Percentiles rank a stretch among this genome's conserved stretches.
phyloP scores from a whole-genome alignment of 805 yeast genomes.

The Kregervanrija pseudodelftensis region DNA sequence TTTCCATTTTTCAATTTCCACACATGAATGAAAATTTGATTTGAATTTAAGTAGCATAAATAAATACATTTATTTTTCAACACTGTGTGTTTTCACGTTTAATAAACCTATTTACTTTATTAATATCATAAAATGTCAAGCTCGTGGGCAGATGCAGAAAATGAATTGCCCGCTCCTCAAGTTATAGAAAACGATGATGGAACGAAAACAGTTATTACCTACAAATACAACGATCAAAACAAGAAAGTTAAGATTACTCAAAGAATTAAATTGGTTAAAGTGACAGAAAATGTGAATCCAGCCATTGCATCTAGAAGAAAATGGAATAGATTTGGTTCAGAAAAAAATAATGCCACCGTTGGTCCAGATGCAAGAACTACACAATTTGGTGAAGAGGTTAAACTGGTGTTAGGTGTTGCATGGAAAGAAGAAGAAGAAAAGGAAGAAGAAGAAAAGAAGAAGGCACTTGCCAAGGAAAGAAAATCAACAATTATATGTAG shows the following conservation, averaged over 20 bases:
- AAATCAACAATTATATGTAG: constrained; percentile 65
- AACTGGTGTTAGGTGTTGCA: constrained; percentile 62
- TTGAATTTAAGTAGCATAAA: too few relatives aligned
- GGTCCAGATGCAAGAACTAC: constrained; percentile 91
- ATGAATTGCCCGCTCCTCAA: constrained; percentile 68
- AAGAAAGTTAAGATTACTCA: constrained; percentile 85
- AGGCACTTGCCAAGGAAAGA: constrained; percentile 43
- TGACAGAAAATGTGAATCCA: constrained; percentile 77
- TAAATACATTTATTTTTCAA: too few relatives aligned
- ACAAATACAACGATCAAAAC: constrained; percentile 66
- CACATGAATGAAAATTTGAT: too few relatives aligned
- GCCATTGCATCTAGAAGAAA: constrained; percentile 79
- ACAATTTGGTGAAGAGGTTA: constrained; percentile 78
- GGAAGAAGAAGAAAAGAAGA: constrained; percentile 49
- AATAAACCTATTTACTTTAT: neutral
- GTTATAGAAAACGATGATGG: constrained; percentile 78
- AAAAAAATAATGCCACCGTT: constrained; percentile 53
- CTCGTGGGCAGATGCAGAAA: constrained; percentile 64
- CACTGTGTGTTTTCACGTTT: too few relatives aligned
- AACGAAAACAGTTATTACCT: constrained; percentile 79
- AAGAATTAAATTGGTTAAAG: constrained; percentile 67
- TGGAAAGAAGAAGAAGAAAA: constrained; percentile 76
- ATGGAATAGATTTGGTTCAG: constrained; percentile 87
- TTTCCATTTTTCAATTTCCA: too few relatives aligned
- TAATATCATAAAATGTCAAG: constrained; percentile 7